phyloP scores from a whole-genome alignment of 169 alveolate species.

The Eimeria acervulina region DNA sequence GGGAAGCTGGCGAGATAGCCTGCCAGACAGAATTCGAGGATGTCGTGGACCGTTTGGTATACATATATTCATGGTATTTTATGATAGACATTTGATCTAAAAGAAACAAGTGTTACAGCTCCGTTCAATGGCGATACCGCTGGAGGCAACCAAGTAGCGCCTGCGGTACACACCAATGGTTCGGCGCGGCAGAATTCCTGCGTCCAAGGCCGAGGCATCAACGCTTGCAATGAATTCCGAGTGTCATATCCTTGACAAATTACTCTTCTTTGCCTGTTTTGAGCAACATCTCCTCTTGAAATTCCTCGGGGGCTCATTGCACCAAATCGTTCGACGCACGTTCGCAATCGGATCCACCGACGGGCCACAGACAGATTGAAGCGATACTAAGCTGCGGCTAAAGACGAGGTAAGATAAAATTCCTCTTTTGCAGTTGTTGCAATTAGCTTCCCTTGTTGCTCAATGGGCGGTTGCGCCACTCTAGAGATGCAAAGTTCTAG shows the following conservation, averaged over 20 bases:
- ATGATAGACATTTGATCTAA: neutral
- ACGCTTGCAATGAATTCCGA: neutral
- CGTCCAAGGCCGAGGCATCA: neutral
- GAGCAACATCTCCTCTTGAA: neutral
- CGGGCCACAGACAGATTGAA: neutral
- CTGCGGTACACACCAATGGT: constrained; percentile 47
- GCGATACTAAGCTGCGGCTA: neutral
- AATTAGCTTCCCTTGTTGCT: neutral
- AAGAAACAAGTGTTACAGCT: neutral
- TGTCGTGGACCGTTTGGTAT: neutral
- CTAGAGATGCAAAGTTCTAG: neutral
- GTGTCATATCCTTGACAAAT: neutral
- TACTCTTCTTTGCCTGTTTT: neutral
- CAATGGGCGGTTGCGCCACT: neutral
- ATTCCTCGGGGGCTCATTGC: neutral
- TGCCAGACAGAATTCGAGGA: neutral
- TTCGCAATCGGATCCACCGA: constrained; percentile 11
- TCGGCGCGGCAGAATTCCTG: neutral
- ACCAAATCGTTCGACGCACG: neutral
- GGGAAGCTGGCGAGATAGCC: neutral
- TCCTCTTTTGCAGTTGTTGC: neutral
- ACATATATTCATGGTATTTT: neutral
- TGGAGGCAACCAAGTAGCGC: constrained; percentile 31
- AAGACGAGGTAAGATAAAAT: neutral
- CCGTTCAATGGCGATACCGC: neutral